Conservation (phyloP, 2,329 filamentous ascomycete species). For the Penicillium sp. region DNA sequence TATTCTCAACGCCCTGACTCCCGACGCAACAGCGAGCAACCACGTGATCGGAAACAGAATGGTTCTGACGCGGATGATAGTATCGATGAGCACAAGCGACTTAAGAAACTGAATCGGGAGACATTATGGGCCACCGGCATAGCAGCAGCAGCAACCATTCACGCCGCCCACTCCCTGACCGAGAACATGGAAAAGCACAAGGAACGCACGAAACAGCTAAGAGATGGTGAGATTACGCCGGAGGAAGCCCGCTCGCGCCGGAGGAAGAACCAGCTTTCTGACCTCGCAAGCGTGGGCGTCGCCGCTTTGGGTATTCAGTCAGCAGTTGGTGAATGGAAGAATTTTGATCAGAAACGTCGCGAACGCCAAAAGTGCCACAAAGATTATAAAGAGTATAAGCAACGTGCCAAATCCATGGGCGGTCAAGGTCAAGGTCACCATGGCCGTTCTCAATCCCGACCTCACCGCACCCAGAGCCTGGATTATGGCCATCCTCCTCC, state of each 20-base stretch:
- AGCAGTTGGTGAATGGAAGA: slow-evolving; percentile 69
- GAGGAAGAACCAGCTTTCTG: slow-evolving; percentile 66
- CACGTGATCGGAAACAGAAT: slow-evolving; percentile 36
- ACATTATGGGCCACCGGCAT: slow-evolving; percentile 69
- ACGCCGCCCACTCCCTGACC: slow-evolving; percentile 70
- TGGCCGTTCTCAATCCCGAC: slow-evolving; percentile 39
- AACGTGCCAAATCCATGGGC: slow-evolving; percentile 45
- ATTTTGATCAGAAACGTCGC: slow-evolving; percentile 66
- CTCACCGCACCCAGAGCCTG: slow-evolving; percentile 32
- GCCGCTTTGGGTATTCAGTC: slow-evolving; percentile 71
- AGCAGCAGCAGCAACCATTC: slow-evolving; percentile 71
- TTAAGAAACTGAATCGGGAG: slow-evolving; percentile 69
- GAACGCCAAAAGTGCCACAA: slow-evolving; percentile 60
- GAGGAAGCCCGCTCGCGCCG: slow-evolving; percentile 68
- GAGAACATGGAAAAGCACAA: slow-evolving; percentile 67
- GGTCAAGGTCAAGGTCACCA: background rate
- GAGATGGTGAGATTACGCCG: slow-evolving; percentile 65
- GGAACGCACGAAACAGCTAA: slow-evolving; percentile 63
- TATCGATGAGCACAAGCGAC: slow-evolving; percentile 65
- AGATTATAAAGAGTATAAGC: slow-evolving; percentile 45
- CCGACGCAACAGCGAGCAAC: background rate
- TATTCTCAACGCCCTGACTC: slow-evolving; percentile 14
- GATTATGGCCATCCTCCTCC: slow-evolving; percentile 9
- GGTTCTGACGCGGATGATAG: slow-evolving; percentile 61
- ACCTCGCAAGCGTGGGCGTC: slow-evolving; percentile 69